Evolutionary conservation across 192 early-diverging fungal species (phyloP).

Genomic region (Coemansia furcata): DNA sequence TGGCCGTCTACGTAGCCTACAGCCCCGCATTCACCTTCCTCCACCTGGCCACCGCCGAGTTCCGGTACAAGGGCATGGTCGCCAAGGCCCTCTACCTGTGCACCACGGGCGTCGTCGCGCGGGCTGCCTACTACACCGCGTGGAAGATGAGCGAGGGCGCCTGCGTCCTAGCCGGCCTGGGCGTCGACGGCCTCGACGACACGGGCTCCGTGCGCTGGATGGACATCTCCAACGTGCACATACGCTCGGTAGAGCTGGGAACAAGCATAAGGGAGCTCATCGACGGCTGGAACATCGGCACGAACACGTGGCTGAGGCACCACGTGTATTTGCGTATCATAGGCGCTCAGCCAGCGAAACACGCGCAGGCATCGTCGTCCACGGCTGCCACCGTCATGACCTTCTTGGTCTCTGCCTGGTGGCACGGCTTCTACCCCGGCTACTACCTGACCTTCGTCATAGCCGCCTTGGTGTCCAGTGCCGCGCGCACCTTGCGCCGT

Average conservation of each 20-base stretch:
- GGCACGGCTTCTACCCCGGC: constrained; percentile 94
- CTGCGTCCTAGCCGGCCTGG: constrained; percentile 79
- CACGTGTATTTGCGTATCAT: constrained; percentile 78
- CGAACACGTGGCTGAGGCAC: constrained; percentile 82
- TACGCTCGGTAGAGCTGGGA: constrained; percentile 71
- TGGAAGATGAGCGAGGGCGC: constrained; percentile 89
- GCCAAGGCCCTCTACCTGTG: constrained; percentile 24
- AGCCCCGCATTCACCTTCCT: constrained; percentile 10
- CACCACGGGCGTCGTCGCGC: constrained; percentile 23
- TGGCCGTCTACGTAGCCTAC: constrained; percentile 35
- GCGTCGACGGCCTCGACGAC: constrained; percentile 69
- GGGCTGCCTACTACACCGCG: constrained; percentile 75
- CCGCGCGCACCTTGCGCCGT: constrained; percentile 60
- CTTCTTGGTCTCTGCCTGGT: constrained; percentile 82
- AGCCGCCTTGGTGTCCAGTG: constrained; percentile 58
- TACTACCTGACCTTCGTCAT: constrained; percentile 74
- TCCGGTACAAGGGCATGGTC: constrained; percentile 7
- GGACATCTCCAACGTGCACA: constrained; percentile 73
- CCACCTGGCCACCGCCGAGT: constrained; percentile 21
- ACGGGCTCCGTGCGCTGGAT: constrained; percentile 63
- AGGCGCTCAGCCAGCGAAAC: not conserved
- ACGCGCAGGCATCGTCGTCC: not conserved
- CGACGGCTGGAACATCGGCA: constrained; percentile 90
- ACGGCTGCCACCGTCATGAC: constrained; percentile 70
- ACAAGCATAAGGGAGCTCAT: constrained; percentile 70